Percentiles rank a stretch among this genome's conserved stretches.
Conservation (phyloP, 2,329 filamentous ascomycete genomes). For the Trichoderma sp. region DNA sequence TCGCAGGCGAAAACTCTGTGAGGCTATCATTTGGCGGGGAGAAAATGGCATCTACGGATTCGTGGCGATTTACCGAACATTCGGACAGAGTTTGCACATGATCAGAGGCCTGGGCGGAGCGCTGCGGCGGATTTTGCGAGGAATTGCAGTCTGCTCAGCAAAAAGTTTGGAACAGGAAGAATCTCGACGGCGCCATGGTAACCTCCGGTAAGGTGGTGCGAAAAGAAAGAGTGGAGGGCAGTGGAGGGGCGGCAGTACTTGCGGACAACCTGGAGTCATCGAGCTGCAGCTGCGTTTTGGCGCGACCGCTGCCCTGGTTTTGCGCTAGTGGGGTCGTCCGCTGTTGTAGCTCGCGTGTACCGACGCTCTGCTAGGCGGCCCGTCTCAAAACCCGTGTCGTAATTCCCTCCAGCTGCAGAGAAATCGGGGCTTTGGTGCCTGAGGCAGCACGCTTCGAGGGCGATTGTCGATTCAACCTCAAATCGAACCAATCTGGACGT, state of each 20-base stretch:
- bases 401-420: background rate
- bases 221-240: constrained; percentile 24
- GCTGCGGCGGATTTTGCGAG: constrained; percentile 49
- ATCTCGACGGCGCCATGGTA: constrained; percentile 34
- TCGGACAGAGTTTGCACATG: constrained; percentile 57
- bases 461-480: constrained; percentile 37
- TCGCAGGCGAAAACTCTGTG: constrained; percentile 56
- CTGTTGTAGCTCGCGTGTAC: constrained; percentile 14
- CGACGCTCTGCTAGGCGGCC: constrained; percentile 16
- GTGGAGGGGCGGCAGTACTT: constrained; percentile 22
- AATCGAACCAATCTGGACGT: constrained; percentile 32
- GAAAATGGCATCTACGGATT: constrained; percentile 60
- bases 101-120: constrained; percentile 52
- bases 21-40: constrained; percentile 59
- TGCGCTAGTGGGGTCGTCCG: constrained; percentile 1
- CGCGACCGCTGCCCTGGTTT: background rate
- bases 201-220: constrained; percentile 14
- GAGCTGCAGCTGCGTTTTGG: background rate
- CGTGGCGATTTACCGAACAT: constrained; percentile 49
- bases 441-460: constrained; percentile 39
- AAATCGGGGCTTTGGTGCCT: constrained; percentile 37
- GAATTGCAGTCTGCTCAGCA: constrained; percentile 52
- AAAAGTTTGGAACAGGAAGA: constrained; percentile 50
- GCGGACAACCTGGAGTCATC: background rate
- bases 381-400: constrained; percentile 22